Evolutionary conservation across 179 eudicot species (phyloP).

Genomic region (Sideroxylon spinosum): DNA sequence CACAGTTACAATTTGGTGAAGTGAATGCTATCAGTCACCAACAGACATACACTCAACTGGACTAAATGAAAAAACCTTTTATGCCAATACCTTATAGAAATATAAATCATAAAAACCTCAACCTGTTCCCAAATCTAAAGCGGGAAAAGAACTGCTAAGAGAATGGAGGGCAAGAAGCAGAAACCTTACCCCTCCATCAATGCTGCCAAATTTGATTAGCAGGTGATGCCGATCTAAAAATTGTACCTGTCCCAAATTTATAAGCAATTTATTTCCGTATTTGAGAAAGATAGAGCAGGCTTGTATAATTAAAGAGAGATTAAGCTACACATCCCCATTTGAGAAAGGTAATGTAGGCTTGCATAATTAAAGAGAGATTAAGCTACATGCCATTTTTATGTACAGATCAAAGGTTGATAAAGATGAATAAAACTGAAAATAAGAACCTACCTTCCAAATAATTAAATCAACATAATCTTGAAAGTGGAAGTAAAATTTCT

Average conservation of each 20-base stretch:
- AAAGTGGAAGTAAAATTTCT: constrained; percentile 87
- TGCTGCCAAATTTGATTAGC: constrained; percentile 90
- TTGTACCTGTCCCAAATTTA: constrained; percentile 58
- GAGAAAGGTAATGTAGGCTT: neutral
- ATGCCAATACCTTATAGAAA: neutral
- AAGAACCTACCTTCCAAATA: constrained; percentile 74
- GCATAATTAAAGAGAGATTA: neutral
- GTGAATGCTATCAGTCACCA: neutral
- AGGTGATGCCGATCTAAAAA: constrained; percentile 94
- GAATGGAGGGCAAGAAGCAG: constrained; percentile 10
- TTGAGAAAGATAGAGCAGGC: neutral
- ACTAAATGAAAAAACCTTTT: neutral
- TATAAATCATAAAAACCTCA: neutral
- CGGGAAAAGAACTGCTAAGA: neutral
- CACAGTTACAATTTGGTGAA: neutral
- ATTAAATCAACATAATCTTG: constrained; percentile 89
- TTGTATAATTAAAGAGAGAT: neutral
- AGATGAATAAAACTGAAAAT: neutral
- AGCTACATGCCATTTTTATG: neutral
- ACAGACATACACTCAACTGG: neutral
- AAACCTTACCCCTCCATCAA: constrained; percentile 85
- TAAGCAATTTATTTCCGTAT: neutral
- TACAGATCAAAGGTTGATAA: neutral
- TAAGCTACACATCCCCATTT: neutral
- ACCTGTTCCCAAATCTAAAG: neutral